phyloP scores from a whole-genome alignment of 805 yeast genomes.

The Blastobotrys peoriensis region DNA sequence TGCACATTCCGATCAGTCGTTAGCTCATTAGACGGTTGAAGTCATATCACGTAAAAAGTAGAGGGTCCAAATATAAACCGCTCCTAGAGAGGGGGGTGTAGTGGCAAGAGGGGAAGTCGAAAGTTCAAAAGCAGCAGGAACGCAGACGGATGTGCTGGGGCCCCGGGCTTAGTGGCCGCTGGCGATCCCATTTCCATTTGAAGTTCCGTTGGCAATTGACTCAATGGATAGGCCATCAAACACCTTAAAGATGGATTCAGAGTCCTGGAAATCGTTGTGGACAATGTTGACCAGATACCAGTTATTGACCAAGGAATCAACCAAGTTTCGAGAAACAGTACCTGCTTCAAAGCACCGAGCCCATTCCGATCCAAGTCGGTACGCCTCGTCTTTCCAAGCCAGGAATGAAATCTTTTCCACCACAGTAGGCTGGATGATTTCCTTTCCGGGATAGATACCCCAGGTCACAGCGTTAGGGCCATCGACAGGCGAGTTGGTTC shows the following conservation, averaged over 20 bases:
- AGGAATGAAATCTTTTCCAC: constrained; percentile 86
- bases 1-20: neutral
- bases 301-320: constrained; percentile 44
- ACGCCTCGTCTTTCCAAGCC: constrained; percentile 97
- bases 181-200: too few species aligned
- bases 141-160: too few species aligned
- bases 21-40: constrained; percentile 6
- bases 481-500: constrained; percentile 64
- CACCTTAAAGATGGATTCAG: constrained; percentile 27
- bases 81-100: neutral
- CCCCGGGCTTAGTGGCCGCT: too few species aligned
- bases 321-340: constrained; percentile 35
- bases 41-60: constrained; percentile 1
- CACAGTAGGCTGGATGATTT: constrained; percentile 90
- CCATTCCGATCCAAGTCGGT: constrained; percentile 80
- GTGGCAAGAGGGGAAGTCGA: too few species aligned
- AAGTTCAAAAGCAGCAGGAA: too few species aligned
- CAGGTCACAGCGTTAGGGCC: constrained; percentile 94
- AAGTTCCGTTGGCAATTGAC: too few species aligned
- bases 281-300: constrained; percentile 82
- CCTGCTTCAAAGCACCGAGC: constrained; percentile 29
- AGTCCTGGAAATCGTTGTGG: constrained; percentile 63
- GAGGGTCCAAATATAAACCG: neutral
- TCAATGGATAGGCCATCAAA: constrained; percentile 21
- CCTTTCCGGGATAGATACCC: constrained; percentile 97